phyloP scores from a whole-genome alignment of 768 basidiomycete genomes.

The Tricholoma sp. region DNA sequence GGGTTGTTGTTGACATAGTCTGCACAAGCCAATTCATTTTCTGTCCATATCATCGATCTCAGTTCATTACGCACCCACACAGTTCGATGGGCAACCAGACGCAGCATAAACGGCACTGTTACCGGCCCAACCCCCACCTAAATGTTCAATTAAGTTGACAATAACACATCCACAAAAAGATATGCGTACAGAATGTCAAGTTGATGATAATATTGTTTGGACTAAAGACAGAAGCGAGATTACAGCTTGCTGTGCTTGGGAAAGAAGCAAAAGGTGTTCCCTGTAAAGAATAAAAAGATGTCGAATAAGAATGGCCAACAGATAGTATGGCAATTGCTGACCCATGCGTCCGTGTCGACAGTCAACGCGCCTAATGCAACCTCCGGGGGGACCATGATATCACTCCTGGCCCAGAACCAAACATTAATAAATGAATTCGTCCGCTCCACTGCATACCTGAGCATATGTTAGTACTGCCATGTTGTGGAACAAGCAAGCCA shows the following conservation, averaged over 20 bases:
- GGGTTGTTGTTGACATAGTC: constrained; percentile 64
- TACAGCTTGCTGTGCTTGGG: constrained; percentile 50
- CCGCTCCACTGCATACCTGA: constrained; percentile 62
- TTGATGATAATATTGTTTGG: constrained; percentile 65
- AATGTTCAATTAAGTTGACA: not conserved
- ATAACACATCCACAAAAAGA: not conserved
- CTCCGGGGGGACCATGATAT: constrained; percentile 40
- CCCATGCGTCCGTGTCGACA: constrained; percentile 51
- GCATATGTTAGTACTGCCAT: not conserved
- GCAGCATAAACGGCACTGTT: constrained; percentile 24
- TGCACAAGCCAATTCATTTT: constrained; percentile 15
- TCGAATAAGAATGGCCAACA: not conserved
- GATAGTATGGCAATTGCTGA: constrained; percentile 18
- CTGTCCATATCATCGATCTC: not conserved
- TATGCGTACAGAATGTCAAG: constrained; percentile 33
- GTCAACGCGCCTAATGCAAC: constrained; percentile 33
- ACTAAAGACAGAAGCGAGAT: constrained; percentile 52
- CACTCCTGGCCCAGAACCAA: constrained; percentile 69
- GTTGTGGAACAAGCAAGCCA: not conserved
- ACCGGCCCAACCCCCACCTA: constrained; percentile 58
- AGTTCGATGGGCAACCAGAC: constrained; percentile 52
- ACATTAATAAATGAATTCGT: constrained; percentile 51
- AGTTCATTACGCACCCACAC: constrained; percentile 40
- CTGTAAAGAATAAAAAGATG: constrained; percentile 20
- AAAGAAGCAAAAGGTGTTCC: constrained; percentile 54